Evolutionary conservation across 305 asterid genomes (phyloP).

Genomic region (Withania somnifera): DNA sequence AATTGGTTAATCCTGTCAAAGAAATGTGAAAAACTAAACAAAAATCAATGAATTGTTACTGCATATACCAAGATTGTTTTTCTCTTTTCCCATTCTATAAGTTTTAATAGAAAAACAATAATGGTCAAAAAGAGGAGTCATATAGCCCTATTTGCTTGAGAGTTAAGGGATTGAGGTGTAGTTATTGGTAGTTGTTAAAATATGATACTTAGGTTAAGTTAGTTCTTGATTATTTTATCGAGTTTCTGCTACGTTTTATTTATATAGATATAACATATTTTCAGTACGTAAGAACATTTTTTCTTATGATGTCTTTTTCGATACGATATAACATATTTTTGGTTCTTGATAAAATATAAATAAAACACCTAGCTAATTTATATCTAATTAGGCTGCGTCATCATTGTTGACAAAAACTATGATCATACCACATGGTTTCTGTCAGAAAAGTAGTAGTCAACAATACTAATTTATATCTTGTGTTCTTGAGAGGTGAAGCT

Average conservation of each 20-base stretch:
- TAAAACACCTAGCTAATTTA: not conserved
- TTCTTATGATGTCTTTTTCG: not conserved
- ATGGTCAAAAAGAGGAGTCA: too few relatives aligned
- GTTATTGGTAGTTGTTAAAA: not conserved
- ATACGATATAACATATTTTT: not conserved
- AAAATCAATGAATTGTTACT: not conserved
- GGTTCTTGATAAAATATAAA: not conserved
- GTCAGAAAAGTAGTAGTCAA: not conserved
- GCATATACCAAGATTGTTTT: not conserved
- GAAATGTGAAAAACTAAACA: not conserved
- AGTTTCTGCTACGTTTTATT: fast-evolving
- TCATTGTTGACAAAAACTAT: not conserved
- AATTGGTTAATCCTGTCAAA: not conserved
- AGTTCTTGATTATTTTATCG: not conserved
- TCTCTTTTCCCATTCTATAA: too few relatives aligned
- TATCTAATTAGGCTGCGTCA: not conserved
- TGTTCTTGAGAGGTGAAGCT: not conserved
- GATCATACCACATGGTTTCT: not conserved
- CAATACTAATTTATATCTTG: not conserved
- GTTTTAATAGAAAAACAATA: not conserved
- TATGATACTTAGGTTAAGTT: not conserved
- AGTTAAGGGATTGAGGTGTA: not conserved
- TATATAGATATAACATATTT: not conserved
- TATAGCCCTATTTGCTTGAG: too few relatives aligned
- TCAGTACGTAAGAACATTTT: too few relatives aligned